These are phyloP conservation scores for Staphylotrichum longicolle DNA, from an alignment of 495 filamentous ascomycete genomes.

Conservation along the genomic window DNA sequence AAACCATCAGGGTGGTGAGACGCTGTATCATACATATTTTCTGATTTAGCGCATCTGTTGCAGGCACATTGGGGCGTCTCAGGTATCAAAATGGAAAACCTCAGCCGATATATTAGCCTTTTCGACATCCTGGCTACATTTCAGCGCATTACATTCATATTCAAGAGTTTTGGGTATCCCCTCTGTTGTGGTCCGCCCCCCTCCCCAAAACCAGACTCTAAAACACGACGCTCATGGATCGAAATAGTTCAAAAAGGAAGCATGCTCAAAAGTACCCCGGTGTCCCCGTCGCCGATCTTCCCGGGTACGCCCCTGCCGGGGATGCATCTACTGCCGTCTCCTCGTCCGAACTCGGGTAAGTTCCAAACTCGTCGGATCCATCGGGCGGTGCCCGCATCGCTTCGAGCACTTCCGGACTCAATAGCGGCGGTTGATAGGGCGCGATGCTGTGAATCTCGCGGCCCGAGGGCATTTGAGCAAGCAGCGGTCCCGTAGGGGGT, in stretches of 20 bases:
- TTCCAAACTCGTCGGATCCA: slow-evolving; percentile 50
- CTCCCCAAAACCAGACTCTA: too few species aligned
- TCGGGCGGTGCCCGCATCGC: slow-evolving; percentile 51
- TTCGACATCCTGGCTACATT: neutral
- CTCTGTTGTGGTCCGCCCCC: too few species aligned
- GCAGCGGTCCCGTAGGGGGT: slow-evolving; percentile 63
- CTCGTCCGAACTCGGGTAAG: slow-evolving; percentile 48
- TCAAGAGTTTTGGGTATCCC: too few species aligned
- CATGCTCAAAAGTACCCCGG: slow-evolving; percentile 39
- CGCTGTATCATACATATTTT: slow-evolving; percentile 5
- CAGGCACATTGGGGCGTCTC: slow-evolving; percentile 10
- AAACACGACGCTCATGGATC: too few species aligned
- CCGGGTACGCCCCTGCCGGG: slow-evolving; percentile 40
- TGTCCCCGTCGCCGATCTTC: slow-evolving; percentile 37
- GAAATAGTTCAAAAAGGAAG: neutral
- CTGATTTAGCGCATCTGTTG: slow-evolving; percentile 11
- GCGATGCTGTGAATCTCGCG: slow-evolving; percentile 75
- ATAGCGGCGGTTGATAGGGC: slow-evolving; percentile 55
- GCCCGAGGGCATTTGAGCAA: slow-evolving; percentile 78
- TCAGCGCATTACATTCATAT: too few species aligned
- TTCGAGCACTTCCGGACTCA: slow-evolving; percentile 57
- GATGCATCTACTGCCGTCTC: slow-evolving; percentile 31
- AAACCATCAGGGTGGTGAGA: neutral
- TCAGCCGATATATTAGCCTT: too few species aligned
- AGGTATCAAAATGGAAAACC: slow-evolving; percentile 7